Percentiles rank a stretch among this genome's conserved stretches.
These are phyloP conservation scores for Stylosanthes scabra DNA, from an alignment of 331 rosid genomes.

Conservation along the genomic window DNA sequence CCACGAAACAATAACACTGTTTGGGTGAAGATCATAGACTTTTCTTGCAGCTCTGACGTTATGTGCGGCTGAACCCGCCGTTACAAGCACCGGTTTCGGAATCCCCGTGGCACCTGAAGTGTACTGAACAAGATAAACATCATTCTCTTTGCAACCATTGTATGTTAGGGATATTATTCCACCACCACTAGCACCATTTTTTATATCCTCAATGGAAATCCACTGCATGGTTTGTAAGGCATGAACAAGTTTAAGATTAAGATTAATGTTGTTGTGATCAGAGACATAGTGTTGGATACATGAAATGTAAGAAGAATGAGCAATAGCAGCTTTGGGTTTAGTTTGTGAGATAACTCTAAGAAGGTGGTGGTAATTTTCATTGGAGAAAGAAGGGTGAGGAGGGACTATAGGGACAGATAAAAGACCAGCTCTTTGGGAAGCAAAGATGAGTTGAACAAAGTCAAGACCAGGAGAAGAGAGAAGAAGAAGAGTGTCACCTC, in stretches of 20 bases:
- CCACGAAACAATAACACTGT: slow-evolving; percentile 74
- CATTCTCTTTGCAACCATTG: slow-evolving; percentile 59
- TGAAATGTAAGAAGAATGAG: slow-evolving; percentile 57
- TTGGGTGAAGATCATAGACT: slow-evolving; percentile 82
- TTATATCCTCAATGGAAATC: slow-evolving; percentile 57
- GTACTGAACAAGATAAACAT: slow-evolving; percentile 76
- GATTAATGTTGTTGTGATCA: slow-evolving; percentile 14
- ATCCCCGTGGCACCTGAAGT: slow-evolving; percentile 81
- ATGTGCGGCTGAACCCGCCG: slow-evolving; percentile 80
- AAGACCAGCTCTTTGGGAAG: slow-evolving; percentile 80
- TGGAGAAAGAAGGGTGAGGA: slow-evolving; percentile 59
- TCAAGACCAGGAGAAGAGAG: slow-evolving; percentile 77
- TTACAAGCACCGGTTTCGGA: slow-evolving; percentile 79
- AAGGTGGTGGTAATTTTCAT: slow-evolving; percentile 61
- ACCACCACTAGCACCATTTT: neutral
- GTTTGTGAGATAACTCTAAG: slow-evolving; percentile 65
- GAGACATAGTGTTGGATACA: slow-evolving; percentile 49
- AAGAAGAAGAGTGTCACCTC: slow-evolving; percentile 59
- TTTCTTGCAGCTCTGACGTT: slow-evolving; percentile 72
- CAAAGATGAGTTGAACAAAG: slow-evolving; percentile 67
- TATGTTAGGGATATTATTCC: slow-evolving; percentile 1
- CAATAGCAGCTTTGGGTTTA: slow-evolving; percentile 85
- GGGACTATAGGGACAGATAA: slow-evolving; percentile 69
- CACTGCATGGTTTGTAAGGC: slow-evolving; percentile 54
- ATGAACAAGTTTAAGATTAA: slow-evolving; percentile 38